These are phyloP conservation scores for Cinnamomum chago DNA, from an alignment of 164 flowering plant genomes.

Conservation along the genomic window DNA sequence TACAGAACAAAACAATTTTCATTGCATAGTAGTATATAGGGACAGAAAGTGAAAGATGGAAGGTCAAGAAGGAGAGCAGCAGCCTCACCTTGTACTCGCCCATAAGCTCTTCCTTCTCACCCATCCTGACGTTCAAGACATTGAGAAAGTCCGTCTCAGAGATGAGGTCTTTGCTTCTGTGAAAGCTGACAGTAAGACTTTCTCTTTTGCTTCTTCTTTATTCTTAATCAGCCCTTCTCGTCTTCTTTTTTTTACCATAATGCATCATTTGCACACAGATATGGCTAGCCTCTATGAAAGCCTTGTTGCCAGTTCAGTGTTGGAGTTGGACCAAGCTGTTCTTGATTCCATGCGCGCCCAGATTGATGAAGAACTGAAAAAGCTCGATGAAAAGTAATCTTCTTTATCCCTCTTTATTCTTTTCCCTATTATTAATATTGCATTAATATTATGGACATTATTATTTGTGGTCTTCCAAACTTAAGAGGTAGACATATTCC, in stretches of 20 bases:
- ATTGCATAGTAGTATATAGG: not conserved
- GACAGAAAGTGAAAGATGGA: constrained; percentile 35
- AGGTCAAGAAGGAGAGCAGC: constrained; percentile 63
- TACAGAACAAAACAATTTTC: too few relatives aligned
- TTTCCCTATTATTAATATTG: not conserved
- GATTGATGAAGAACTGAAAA: constrained; percentile 77
- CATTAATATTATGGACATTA: too few relatives aligned
- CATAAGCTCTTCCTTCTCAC: constrained; percentile 73
- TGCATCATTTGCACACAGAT: constrained; percentile 32
- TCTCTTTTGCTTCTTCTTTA: not conserved
- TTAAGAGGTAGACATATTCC: too few relatives aligned
- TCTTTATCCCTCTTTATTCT: not conserved
- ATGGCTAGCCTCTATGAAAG: constrained; percentile 80
- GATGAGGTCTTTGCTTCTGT: constrained; percentile 66
- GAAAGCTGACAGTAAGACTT: constrained; percentile 50
- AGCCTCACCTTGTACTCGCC: constrained; percentile 62
- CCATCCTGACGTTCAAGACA: constrained; percentile 77
- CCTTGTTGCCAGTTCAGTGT: constrained; percentile 45
- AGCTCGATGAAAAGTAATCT: constrained; percentile 87
- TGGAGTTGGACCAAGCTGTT: constrained; percentile 61
- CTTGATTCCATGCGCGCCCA: constrained; percentile 69
- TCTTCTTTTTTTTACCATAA: not conserved
- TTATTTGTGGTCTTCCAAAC: too few relatives aligned
- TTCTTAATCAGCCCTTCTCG: not conserved
- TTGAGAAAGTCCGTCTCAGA: constrained; percentile 76